phyloP scores from a whole-genome alignment of 2,329 filamentous ascomycete species.

The Stachybotrys elegans region DNA sequence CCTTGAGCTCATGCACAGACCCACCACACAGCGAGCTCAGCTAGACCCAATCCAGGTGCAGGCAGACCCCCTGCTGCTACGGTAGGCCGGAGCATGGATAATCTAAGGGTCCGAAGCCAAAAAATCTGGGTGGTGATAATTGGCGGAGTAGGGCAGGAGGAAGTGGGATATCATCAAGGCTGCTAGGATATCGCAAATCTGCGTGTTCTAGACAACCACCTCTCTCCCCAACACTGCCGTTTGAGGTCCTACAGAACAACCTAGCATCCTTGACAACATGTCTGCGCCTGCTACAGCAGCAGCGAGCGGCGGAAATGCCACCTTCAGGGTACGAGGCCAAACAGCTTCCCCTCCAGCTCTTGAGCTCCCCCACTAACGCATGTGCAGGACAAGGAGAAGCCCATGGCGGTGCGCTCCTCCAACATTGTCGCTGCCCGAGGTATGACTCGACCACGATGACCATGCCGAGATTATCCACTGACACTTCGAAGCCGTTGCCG shows the following conservation, averaged over 20 bases:
- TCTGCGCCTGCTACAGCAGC: slow-evolving; percentile 34
- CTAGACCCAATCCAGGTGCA: background rate
- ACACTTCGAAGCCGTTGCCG: slow-evolving; percentile 69
- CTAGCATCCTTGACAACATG: slow-evolving; percentile 31
- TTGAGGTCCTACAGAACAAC: no score
- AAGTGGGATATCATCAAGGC: slow-evolving; percentile 34
- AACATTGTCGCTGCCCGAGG: slow-evolving; percentile 98
- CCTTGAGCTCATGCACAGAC: slow-evolving; percentile 33
- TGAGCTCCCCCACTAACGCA: slow-evolving; percentile 33
- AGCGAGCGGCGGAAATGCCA: slow-evolving; percentile 41
- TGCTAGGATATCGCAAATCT: slow-evolving; percentile 23
- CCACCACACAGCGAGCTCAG: slow-evolving; percentile 13
- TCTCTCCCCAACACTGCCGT: slow-evolving; percentile 15
- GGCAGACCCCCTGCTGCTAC: background rate
- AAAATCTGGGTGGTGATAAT: slow-evolving; percentile 31
- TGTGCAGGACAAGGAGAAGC: slow-evolving; percentile 86
- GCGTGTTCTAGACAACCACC: slow-evolving; percentile 24
- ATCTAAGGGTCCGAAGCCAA: slow-evolving; percentile 34
- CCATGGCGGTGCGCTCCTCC: slow-evolving; percentile 87
- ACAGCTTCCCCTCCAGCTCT: slow-evolving; percentile 17
- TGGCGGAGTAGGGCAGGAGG: slow-evolving; percentile 32
- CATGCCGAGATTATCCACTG: slow-evolving; percentile 14
- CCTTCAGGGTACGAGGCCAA: slow-evolving; percentile 55
- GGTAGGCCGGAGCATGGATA: slow-evolving; percentile 29
- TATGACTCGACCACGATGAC: no score